A percentile compares a stretch with the other conserved stretches of the same genome.
These are phyloP conservation scores for Eucalyptus polybractea DNA, from an alignment of 345 rosid species.

Conservation along the genomic window DNA sequence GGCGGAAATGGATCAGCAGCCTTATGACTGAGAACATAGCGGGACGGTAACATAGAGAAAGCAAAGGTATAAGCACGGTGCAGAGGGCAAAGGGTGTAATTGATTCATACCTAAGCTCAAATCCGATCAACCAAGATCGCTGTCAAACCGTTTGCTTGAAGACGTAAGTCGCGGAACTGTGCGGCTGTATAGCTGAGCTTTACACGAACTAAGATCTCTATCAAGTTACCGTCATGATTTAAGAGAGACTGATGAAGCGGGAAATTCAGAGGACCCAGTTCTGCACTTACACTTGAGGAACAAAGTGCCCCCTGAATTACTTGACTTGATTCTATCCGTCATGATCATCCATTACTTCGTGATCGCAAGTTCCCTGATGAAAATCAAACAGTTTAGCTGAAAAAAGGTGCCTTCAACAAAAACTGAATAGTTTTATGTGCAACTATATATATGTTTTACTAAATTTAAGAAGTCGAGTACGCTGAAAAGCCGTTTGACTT, in stretches of 20 bases:
- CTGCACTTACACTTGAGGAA: not conserved
- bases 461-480: not conserved
- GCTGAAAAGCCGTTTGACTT: not conserved
- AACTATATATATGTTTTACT: not conserved
- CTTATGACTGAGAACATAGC: not conserved
- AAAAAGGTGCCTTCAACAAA: not conserved
- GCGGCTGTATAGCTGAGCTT: not conserved
- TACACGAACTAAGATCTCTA: not conserved
- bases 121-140: not conserved
- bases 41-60: not conserved
- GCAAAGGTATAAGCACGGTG: not conserved
- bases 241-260: not conserved
- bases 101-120: not conserved
- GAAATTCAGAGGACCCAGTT: not conserved
- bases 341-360: not conserved
- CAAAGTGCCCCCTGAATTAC: not conserved
- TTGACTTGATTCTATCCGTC: not conserved
- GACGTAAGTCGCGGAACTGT: not conserved
- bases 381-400: not conserved
- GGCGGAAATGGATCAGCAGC: not conserved
- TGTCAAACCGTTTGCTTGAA: not conserved
- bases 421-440: not conserved
- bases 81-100: not conserved
- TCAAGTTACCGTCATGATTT: no score
- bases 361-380: not conserved